Evolutionary conservation across 768 basidiomycete genomes (phyloP).

Genomic region (Amanita rubescens): DNA sequence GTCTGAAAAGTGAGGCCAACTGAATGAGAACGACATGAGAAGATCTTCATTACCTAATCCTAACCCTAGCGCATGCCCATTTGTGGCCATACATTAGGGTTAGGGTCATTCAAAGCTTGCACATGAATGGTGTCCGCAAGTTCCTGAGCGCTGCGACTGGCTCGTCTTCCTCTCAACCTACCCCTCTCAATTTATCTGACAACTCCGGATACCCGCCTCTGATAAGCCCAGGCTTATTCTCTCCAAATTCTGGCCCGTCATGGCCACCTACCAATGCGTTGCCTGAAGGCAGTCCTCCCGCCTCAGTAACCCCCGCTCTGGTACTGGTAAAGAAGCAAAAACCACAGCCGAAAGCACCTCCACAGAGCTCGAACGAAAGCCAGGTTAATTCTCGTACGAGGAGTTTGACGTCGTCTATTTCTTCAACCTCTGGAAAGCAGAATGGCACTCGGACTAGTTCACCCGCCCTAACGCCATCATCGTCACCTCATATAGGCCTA

Average conservation of each 20-base stretch:
- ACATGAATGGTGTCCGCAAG: conserved; percentile 69
- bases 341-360: conserved; percentile 1
- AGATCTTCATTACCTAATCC: conserved; percentile 6
- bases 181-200: background rate
- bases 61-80: background rate
- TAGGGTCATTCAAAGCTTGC: conserved; percentile 11
- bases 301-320: background rate
- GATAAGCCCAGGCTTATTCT: background rate
- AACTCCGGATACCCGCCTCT: background rate
- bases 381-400: background rate
- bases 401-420: conserved; percentile 10
- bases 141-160: conserved; percentile 40
- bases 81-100: conserved; percentile 13
- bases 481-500: conserved; percentile 30
- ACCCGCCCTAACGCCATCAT: conserved; percentile 31
- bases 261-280: conserved; percentile 3
- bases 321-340: background rate
- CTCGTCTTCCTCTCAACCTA: conserved; percentile 8
- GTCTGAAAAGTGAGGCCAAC: conserved; percentile 96
- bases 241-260: background rate
- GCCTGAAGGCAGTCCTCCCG: background rate
- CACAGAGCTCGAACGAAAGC: background rate
- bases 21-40: conserved; percentile 81
- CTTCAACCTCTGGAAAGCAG: conserved; percentile 7
- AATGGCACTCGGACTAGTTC: conserved; percentile 10